phyloP scores from a whole-genome alignment of 208 protist genomes.

The Angomonas desouzai region DNA sequence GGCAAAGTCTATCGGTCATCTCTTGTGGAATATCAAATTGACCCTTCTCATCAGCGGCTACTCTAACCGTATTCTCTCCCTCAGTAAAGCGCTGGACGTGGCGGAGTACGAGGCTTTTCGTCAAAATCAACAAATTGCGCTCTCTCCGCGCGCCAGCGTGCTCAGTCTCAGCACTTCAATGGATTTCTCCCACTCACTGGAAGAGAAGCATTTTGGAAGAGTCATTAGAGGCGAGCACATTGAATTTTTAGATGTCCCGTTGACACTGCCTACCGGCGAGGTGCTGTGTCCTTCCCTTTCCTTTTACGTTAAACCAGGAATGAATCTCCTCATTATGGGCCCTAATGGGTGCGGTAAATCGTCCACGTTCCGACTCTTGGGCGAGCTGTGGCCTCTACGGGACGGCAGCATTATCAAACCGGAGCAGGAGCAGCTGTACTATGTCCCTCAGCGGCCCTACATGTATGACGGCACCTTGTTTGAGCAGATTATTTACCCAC shows the following conservation, averaged over 20 bases:
- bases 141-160: conserved; percentile 17
- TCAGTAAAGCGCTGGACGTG: conserved; percentile 35
- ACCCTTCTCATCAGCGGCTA: conserved; percentile 44
- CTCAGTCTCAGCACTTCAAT: conserved; percentile 8
- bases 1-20: conserved; percentile 29
- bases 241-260: conserved; percentile 70
- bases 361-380: conserved; percentile 79
- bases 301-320: conserved; percentile 76
- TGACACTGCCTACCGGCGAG: conserved; percentile 55
- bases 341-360: conserved; percentile 91
- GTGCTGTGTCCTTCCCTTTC: conserved; percentile 56
- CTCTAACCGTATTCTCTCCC: conserved; percentile 45
- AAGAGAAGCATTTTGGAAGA: conserved; percentile 15
- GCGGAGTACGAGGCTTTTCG: conserved; percentile 24
- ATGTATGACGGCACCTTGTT: conserved; percentile 75
- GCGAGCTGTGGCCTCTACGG: conserved; percentile 76
- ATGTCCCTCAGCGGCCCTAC: conserved; percentile 85
- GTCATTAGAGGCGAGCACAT: conserved; percentile 65
- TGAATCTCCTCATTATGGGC: conserved; percentile 89
- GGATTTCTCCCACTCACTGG: conserved; percentile 1
- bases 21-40: conserved; percentile 48
- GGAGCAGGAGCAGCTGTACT: conserved; percentile 70
- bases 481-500: conserved; percentile 89
- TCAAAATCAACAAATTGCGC: conserved; percentile 20
- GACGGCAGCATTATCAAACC: conserved; percentile 69